Evolutionary conservation across 805 yeast species (phyloP), one percentile per base, ranked within the genome.

Genomic region (Starmerella geochares): DNA sequence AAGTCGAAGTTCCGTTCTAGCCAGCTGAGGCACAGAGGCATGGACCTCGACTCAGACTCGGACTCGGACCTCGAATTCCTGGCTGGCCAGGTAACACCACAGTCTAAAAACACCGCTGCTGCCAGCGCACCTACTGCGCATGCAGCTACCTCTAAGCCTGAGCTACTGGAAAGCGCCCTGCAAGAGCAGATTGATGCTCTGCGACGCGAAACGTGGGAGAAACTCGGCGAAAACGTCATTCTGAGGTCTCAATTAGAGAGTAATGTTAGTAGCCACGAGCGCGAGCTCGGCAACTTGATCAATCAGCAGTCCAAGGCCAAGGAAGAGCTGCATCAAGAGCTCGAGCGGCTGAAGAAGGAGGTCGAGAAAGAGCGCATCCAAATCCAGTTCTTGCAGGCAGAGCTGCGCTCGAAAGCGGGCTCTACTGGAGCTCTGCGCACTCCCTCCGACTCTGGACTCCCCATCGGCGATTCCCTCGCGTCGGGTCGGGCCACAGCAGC

Each of bases 171-270:
- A 31, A 14, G 6, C 5, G 35, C 35, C 6, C 17, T 14, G 17
- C 35, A 14, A 31, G 14, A 14, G 17, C 35, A 14, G 17, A 31
- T 31, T 19, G 44, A 40, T 4, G 24, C 14, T 16, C 32, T 40
- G 23, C 44, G 32, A 19, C 44, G 44, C 24, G 50, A 46, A 50
- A 24, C 55, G 48, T 55, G 64, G 53, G 44, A 64, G 49, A 60
- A 85, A 4, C 76, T 76, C 49, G 96, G 96, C 2, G 95, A 88
- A 60, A 79, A 84, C 32, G 80, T 92, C 13, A 80, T 87, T 31
- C 69, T 88, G 16, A 70, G 94, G 48, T 77, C 81, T 9, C 85
- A 80, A 57, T 66, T 83, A 19, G 66, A 72, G 19, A 72, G 74
- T 17, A 47, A 24, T 20, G 55, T 54, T 10, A 27, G 58, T 28